Percentiles rank a stretch among this genome's conserved stretches.
Conservation (phyloP, 2,329 filamentous ascomycete genomes). For the Cladophialophora psammophila region DNA sequence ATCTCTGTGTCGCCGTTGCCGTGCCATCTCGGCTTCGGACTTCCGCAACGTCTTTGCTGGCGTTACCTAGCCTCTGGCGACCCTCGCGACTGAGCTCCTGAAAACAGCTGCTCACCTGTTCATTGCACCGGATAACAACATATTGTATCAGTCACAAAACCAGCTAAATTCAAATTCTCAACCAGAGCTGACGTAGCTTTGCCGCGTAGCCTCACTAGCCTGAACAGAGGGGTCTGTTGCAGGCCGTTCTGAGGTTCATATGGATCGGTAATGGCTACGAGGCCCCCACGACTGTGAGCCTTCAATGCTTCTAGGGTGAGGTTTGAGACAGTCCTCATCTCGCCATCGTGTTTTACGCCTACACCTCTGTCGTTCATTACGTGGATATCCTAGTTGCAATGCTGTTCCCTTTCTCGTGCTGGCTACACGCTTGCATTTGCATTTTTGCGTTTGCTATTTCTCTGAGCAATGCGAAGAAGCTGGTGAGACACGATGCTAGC, state of each 20-base stretch:
- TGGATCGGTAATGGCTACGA: background rate
- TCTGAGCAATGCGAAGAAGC: slow-evolving; percentile 14
- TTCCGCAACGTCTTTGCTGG: slow-evolving; percentile 18
- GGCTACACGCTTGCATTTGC: slow-evolving; percentile 2
- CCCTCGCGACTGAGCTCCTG: background rate
- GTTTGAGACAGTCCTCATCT: background rate
- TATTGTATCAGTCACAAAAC: slow-evolving; percentile 7
- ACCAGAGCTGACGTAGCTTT: background rate
- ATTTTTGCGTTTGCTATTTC: background rate
- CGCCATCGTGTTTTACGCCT: background rate
- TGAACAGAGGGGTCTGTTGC: background rate
- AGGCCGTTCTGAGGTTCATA: background rate
- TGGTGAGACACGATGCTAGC: slow-evolving; percentile 28
- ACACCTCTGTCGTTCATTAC: background rate
- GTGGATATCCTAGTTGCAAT: background rate
- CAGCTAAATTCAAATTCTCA: background rate
- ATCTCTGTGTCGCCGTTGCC: slow-evolving; percentile 7
- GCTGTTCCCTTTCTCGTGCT: background rate
- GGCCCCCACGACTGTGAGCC: background rate
- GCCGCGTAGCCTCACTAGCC: background rate
- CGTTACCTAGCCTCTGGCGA: slow-evolving; percentile 2
- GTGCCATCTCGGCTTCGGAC: slow-evolving; percentile 15
- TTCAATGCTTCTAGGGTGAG: background rate
- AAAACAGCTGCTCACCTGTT: background rate
- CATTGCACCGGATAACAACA: slow-evolving; percentile 3